phyloP scores from a whole-genome alignment of 208 protist genomes.

The Leishmania gerbilli region DNA sequence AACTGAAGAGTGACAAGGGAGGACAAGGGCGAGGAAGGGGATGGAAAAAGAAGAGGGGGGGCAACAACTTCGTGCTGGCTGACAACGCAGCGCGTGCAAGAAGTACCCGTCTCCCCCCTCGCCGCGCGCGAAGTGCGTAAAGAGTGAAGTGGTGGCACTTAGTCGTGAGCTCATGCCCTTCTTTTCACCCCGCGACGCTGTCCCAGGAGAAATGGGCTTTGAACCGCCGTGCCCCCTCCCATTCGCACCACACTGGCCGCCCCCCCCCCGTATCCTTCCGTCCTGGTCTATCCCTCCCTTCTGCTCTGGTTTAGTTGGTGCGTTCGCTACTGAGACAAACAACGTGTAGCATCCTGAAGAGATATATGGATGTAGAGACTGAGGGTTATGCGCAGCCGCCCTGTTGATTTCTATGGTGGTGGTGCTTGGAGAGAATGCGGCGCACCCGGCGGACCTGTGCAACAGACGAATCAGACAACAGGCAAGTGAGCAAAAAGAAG shows the following conservation, averaged over 20 bases:
- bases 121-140: background rate
- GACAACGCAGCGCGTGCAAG: background rate
- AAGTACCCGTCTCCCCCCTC: no score
- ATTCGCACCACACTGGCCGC: background rate
- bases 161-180: background rate
- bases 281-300: background rate
- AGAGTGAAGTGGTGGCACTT: background rate
- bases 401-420: background rate
- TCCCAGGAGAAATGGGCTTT: background rate
- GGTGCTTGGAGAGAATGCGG: background rate
- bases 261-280: background rate
- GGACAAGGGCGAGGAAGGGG: background rate
- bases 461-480: background rate
- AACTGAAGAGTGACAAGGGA: background rate
- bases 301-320: background rate
- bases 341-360: background rate
- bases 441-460: background rate
- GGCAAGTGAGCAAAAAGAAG: no score
- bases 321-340: background rate
- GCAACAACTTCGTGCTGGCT: background rate
- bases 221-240: background rate
- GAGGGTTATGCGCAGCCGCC: background rate
- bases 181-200: background rate
- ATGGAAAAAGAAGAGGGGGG: background rate
- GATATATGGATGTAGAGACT: background rate